Base-by-base conservation (phyloP, 768 basidiomycete genomes). In the Paxillus rubicundulus region DNA sequence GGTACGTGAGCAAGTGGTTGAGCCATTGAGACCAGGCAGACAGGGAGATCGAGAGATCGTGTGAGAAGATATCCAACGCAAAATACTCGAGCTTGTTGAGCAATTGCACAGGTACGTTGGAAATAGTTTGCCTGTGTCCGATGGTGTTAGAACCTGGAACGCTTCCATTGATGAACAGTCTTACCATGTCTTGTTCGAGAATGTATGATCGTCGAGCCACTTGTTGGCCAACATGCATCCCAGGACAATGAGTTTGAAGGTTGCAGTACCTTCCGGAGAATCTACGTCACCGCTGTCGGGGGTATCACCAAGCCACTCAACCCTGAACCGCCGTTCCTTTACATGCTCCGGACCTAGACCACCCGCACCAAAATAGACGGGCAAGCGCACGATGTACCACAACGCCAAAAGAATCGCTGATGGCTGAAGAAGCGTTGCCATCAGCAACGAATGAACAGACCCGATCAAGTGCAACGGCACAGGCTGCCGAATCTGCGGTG, bases 141-240 rank as follows among this genome's bases (percentile, higher is more conserved):
- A 43, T 37, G 45, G 16, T 61, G 28, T 56, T 9, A 56, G 52
- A 18, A 33, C 46, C 17, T 47, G 41, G 32, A 36, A 16, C 27
- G 27, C 43, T 40, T 36, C 34, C 37, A 40, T 8, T 28, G 2
- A 5, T 14, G 34, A 10, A 14, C 24, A 3, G 3, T 66, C 83
- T 54, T 66, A 89, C 89, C 89, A 92, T 49, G 89, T 92, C 73
- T 89, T 91, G 71, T 91, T 91, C 37, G 88, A 90, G 69, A 91
- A 92, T 0, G 89, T 91, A 62, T 92, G 89, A 60, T 92, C 89
- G 57, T 91, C 89, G 57, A 92, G 64, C 89, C 89, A 91, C 70
- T 92, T 92, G 68, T 91, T 91, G 17, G 89, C 87, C 32, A 92
- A 73, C 88, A 92, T 90, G 56, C 84, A 89, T 17, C 89, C 89